Conservation (phyloP, 148 eudicot genomes). For the Spergularia marina region DNA sequence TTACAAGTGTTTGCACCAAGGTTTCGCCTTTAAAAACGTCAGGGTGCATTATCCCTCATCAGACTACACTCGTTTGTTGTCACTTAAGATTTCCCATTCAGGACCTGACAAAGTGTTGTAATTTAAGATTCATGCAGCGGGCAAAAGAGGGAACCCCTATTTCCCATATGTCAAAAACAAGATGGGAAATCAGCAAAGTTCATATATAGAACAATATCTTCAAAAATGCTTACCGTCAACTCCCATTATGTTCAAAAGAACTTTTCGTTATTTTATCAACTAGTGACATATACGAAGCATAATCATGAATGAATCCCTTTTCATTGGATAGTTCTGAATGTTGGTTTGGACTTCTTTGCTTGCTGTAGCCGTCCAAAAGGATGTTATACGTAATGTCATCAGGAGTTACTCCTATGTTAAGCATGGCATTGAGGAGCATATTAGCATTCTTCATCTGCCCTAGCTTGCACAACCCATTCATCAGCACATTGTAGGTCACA, state of each 20-base stretch:
- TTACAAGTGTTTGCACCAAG: too few species aligned
- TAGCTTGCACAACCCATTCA: slow-evolving; percentile 71
- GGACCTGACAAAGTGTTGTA: too few species aligned
- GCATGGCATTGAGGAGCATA: slow-evolving; percentile 67
- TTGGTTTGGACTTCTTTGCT: slow-evolving; percentile 35
- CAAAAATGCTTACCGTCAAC: slow-evolving; percentile 6
- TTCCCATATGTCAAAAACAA: too few species aligned
- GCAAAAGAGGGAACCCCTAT: too few species aligned
- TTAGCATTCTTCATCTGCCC: slow-evolving; percentile 81
- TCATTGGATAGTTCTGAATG: slow-evolving; percentile 43
- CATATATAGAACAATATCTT: background rate
- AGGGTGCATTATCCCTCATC: too few species aligned
- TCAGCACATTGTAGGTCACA: slow-evolving; percentile 69
- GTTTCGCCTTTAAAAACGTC: too few species aligned
- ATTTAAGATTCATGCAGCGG: too few species aligned
- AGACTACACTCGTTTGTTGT: too few species aligned
- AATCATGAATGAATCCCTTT: slow-evolving; percentile 67
- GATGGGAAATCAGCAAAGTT: background rate
- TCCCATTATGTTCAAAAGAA: slow-evolving; percentile 26
- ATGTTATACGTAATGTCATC: slow-evolving; percentile 77
- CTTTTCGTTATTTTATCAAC: slow-evolving; percentile 33
- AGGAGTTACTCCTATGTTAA: slow-evolving; percentile 62
- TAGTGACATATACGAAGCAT: slow-evolving; percentile 63
- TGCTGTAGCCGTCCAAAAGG: slow-evolving; percentile 66
- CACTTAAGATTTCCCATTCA: too few species aligned